Conservation (phyloP, 2,329 filamentous ascomycete genomes). For the Bisporella sp. region DNA sequence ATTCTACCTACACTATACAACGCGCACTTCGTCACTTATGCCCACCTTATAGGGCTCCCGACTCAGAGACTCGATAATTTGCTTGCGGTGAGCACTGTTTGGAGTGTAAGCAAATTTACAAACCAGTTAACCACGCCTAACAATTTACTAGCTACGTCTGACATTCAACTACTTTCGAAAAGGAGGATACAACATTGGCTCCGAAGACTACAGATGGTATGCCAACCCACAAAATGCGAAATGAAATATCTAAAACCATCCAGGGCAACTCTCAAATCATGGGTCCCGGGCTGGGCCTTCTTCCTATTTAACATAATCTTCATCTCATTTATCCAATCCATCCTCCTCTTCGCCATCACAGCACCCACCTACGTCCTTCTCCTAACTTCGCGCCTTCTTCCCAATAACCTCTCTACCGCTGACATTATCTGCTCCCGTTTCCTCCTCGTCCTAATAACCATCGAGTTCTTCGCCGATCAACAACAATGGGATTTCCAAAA, state of each 20-base stretch:
- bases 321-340: slow-evolving; percentile 76
- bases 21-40: slow-evolving; percentile 77
- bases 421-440: slow-evolving; percentile 51
- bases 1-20: slow-evolving; percentile 83
- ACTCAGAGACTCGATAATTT: slow-evolving; percentile 67
- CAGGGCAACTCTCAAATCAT: slow-evolving; percentile 64
- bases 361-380: slow-evolving; percentile 80
- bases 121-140: slow-evolving; percentile 2
- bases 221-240: slow-evolving; percentile 7
- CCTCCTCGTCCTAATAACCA: slow-evolving; percentile 49
- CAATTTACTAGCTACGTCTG: slow-evolving; percentile 54
- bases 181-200: slow-evolving; percentile 81
- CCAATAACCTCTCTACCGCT: slow-evolving; percentile 41
- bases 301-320: slow-evolving; percentile 85
- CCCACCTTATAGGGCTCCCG: slow-evolving; percentile 64
- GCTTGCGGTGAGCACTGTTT: slow-evolving; percentile 62
- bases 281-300: slow-evolving; percentile 57
- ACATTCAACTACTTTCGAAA: slow-evolving; percentile 97
- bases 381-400: slow-evolving; percentile 57
- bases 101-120: slow-evolving; percentile 58
- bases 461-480: slow-evolving; percentile 78
- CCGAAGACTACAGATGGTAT: slow-evolving; percentile 89
- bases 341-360: slow-evolving; percentile 73
- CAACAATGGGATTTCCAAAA: slow-evolving; percentile 90
- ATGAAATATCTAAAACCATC: slow-evolving; percentile 1